phyloP scores from a whole-genome alignment of 1,284 basidiomycete species.

The Ustilago nuda region DNA sequence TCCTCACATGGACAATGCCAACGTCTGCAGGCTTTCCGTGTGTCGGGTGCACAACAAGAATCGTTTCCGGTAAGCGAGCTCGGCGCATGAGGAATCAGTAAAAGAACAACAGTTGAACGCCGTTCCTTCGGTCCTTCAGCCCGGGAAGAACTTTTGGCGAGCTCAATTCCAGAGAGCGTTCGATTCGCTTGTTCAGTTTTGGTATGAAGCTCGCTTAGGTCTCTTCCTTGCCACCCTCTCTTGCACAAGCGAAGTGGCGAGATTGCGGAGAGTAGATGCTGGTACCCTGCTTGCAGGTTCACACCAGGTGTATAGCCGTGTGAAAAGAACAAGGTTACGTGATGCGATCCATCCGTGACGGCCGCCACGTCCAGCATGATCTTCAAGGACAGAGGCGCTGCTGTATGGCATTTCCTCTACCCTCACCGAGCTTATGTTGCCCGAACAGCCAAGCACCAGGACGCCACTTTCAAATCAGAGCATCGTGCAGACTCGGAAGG shows the following conservation, averaged over 20 bases:
- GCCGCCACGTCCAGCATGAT: neutral
- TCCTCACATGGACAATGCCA: slow-evolving; percentile 10
- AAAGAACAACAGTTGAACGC: slow-evolving; percentile 10
- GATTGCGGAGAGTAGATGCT: slow-evolving; percentile 14
- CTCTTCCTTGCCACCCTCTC: neutral
- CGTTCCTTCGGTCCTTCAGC: neutral
- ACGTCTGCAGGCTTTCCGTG: slow-evolving; percentile 9
- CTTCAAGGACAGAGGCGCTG: neutral
- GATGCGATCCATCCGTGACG: neutral
- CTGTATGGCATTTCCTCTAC: neutral
- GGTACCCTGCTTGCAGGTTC: neutral
- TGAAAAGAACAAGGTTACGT: slow-evolving; percentile 10
- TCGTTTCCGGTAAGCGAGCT: slow-evolving; percentile 10
- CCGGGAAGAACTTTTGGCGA: slow-evolving; percentile 17
- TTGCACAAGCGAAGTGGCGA: slow-evolving; percentile 8
- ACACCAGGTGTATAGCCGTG: too few species aligned
- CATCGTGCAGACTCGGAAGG: neutral
- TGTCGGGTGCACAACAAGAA: slow-evolving; percentile 6
- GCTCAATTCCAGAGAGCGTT: slow-evolving; percentile 11
- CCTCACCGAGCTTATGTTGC: neutral
- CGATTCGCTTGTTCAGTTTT: neutral
- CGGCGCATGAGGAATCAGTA: neutral
- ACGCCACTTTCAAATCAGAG: slow-evolving; percentile 1
- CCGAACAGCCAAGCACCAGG: neutral
- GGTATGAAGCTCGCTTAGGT: slow-evolving; percentile 8